Base-by-base conservation (phyloP, 768 basidiomycete genomes). In the Macrolepiota dolichaula region DNA sequence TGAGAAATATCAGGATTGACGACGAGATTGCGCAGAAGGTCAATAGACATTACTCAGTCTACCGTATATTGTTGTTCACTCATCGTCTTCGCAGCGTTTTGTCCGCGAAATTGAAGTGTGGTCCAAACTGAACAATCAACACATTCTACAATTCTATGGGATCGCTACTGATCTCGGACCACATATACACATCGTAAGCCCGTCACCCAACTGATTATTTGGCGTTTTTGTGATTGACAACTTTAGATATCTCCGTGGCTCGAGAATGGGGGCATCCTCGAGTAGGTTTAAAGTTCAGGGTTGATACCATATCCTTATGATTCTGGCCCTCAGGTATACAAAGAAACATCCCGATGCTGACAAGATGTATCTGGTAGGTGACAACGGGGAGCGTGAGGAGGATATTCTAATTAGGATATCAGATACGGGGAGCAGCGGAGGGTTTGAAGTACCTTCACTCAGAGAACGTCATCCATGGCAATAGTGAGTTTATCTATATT, bases 71-170 rank as follows among this genome's bases (percentile, higher is more conserved):
- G n/a, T n/a, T 27, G 37, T 15, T 40, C n/a, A 40, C 13, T 5
- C 7, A 32, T 27, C 24, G 25, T 10, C n/a, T 19, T 13, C 10
- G 35, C 25, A 55, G 54, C 38, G 54, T 13, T 40, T 55, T 38
- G 24, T 38, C 37, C 54, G 54, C 19, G 54, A 55, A 25, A 55
- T 55, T 42, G 54, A 55, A 11, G 38, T 55, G 22, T 55, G 54
- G 54, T 55, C 54, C 27, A 55, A 40, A 27, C 37, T 55, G 9
- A 15, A 24, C 38, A 55, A 55, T 17, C 7, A 25, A 10, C 54
- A 55, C 24, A 55, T 55, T 1, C 54, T 55, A 11, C 54, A 42
- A 25, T 55, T 55, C 24, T 40, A 40, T 42, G 54, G 54, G 22
- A 40, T 40, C 17, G 54, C 25, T 1, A 55, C 54, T 29, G 38